Conservation (phyloP, 805 yeast species). For the Kluyveromyces lactis region DNA sequence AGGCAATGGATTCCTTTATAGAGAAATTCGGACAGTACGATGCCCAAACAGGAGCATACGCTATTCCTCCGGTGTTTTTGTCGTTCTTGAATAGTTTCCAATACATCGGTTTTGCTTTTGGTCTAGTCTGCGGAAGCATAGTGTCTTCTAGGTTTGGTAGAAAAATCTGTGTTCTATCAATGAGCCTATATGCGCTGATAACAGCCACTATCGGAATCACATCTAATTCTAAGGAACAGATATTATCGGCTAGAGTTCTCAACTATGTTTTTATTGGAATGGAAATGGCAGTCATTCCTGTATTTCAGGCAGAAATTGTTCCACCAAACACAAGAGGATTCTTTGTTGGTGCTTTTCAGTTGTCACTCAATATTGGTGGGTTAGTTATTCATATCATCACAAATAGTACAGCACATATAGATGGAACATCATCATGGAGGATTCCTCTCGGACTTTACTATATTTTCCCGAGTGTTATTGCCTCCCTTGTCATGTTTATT, state of each 20-base stretch:
- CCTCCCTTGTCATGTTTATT: conserved; percentile 4
- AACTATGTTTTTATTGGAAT: conserved; percentile 6
- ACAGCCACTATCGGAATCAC: conserved; percentile 5
- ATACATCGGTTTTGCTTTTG: conserved; percentile 5
- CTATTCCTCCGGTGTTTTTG: conserved; percentile 3
- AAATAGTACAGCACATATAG: conserved; percentile 2
- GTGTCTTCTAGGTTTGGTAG: conserved; percentile 4
- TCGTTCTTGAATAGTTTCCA: conserved; percentile 6
- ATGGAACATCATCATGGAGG: conserved; percentile 2
- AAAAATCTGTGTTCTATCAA: conserved; percentile 5
- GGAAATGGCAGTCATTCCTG: conserved; percentile 7
- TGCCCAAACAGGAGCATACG: neutral
- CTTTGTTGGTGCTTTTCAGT: conserved; percentile 5
- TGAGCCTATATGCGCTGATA: conserved; percentile 6
- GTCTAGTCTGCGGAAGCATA: conserved; percentile 3
- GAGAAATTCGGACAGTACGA: conserved; percentile 6
- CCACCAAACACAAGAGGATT: conserved; percentile 6
- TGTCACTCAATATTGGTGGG: conserved; percentile 4
- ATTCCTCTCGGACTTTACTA: conserved; percentile 5
- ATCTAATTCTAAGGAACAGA: conserved; percentile 4
- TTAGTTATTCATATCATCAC: conserved; percentile 5
- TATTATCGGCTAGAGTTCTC: conserved; percentile 4
- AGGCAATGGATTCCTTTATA: conserved; percentile 6
- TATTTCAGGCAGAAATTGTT: conserved; percentile 6
- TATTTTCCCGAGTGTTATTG: conserved; percentile 7